Evolutionary conservation across 352 stramenopile species (phyloP).

Genomic region (Blastocystis sp.): DNA sequence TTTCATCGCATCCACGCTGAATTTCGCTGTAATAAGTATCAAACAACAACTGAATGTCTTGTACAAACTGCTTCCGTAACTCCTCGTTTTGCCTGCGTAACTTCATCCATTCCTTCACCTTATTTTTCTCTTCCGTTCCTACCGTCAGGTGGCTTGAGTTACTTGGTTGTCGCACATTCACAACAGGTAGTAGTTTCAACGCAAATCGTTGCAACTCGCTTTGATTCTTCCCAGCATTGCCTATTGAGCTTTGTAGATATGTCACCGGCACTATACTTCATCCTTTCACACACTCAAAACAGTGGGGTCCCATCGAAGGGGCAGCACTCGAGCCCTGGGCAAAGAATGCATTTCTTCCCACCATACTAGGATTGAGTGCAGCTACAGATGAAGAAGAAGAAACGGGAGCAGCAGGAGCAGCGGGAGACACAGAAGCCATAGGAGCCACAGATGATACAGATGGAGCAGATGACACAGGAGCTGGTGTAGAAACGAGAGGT

Average conservation of each 20-base stretch:
- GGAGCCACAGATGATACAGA: not conserved
- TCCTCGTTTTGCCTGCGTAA: not conserved
- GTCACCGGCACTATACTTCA: slow-evolving; percentile 19
- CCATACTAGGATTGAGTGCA: too few species aligned
- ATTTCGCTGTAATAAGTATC: slow-evolving; percentile 16
- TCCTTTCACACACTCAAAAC: not conserved
- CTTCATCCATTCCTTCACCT: slow-evolving; percentile 50
- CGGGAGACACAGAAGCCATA: not conserved
- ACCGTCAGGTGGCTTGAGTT: not conserved
- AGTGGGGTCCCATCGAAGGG: not conserved
- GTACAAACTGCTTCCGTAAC: slow-evolving; percentile 4
- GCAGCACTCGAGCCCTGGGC: not conserved
- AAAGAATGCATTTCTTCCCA: slow-evolving; percentile 8
- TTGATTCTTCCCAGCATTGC: not conserved
- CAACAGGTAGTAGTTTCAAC: not conserved
- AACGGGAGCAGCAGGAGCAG: too few species aligned
- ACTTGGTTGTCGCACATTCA: not conserved
- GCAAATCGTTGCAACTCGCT: not conserved
- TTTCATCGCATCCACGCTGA: not conserved
- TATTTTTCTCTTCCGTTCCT: not conserved
- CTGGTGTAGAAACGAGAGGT: not conserved
- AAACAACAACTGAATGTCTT: slow-evolving; percentile 3
- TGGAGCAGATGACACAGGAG: not conserved
- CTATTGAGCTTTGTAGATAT: not conserved
- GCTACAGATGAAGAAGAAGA: too few species aligned